phyloP scores from a whole-genome alignment of 2,329 filamentous ascomycete genomes.

The Hypoxylon sp. region DNA sequence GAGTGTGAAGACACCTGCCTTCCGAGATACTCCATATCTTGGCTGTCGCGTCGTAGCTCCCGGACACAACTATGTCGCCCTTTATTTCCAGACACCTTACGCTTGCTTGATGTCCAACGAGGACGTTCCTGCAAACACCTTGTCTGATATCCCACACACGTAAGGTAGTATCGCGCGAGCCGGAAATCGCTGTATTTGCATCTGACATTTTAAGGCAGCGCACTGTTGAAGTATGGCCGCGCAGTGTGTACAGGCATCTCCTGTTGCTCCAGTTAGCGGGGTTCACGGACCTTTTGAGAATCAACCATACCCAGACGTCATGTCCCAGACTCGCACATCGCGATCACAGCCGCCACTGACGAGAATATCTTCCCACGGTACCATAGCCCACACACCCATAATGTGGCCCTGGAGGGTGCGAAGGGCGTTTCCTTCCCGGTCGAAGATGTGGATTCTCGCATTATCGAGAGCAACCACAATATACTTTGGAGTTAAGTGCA shows the following conservation, averaged over 20 bases:
- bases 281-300: not conserved
- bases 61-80: slow-evolving; percentile 96
- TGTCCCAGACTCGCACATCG: slow-evolving; percentile 96
- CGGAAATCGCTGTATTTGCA: slow-evolving; percentile 92
- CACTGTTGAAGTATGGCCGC: slow-evolving; percentile 96
- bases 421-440: slow-evolving; percentile 88
- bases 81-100: slow-evolving; percentile 96
- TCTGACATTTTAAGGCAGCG: slow-evolving; percentile 98
- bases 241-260: slow-evolving; percentile 82
- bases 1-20: slow-evolving; percentile 89
- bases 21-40: slow-evolving; percentile 98
- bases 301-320: slow-evolving; percentile 83
- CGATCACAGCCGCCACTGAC: slow-evolving; percentile 97
- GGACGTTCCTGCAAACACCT: slow-evolving; percentile 89
- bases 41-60: slow-evolving; percentile 97
- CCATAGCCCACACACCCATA: slow-evolving; percentile 99
- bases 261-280: slow-evolving; percentile 62
- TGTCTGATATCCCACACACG: slow-evolving; percentile 94
- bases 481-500: slow-evolving; percentile 95
- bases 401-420: slow-evolving; percentile 94
- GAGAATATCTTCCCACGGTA: slow-evolving; percentile 94
- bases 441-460: slow-evolving; percentile 98
- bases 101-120: slow-evolving; percentile 95
- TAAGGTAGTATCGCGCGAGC: slow-evolving; percentile 93
- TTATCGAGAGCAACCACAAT: slow-evolving; percentile 98